phyloP scores from a whole-genome alignment of 441 rosid species.

The Sinapis alba region DNA sequence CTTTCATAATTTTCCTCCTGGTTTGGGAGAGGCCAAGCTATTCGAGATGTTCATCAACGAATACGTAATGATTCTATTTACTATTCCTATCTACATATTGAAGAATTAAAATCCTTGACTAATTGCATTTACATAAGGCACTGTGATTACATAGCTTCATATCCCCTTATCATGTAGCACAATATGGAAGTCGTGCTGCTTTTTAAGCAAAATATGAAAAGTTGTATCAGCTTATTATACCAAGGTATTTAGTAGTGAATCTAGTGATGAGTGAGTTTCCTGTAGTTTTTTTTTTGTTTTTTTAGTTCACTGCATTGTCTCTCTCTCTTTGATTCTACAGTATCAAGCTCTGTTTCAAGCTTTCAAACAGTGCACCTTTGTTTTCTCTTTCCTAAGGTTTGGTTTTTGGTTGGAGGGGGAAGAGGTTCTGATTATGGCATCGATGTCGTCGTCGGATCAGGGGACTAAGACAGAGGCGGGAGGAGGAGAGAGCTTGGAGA shows the following conservation, averaged over 20 bases:
- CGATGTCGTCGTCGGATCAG: slow-evolving; percentile 76
- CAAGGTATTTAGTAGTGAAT: background rate
- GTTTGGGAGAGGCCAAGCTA: too few species aligned
- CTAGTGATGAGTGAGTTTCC: background rate
- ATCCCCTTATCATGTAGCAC: background rate
- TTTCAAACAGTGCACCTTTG: background rate
- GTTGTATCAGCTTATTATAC: too few species aligned
- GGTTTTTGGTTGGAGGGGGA: background rate
- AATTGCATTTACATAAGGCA: too few species aligned
- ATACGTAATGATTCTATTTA: background rate
- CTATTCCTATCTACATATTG: too few species aligned
- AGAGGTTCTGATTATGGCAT: slow-evolving; percentile 54
- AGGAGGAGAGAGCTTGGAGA: background rate
- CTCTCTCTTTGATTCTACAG: too few species aligned
- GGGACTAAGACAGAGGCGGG: slow-evolving; percentile 60
- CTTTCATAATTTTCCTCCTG: too few species aligned
- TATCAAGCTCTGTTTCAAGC: background rate
- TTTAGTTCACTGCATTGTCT: too few species aligned
- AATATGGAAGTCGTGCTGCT: too few species aligned
- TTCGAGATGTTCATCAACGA: too few species aligned
- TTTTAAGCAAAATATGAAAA: too few species aligned
- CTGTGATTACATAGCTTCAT: too few species aligned
- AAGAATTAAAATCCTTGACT: too few species aligned
- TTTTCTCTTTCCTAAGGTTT: slow-evolving; percentile 35
- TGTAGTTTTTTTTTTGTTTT: background rate